Evolutionary conservation across 768 basidiomycete genomes (phyloP), one percentile per base, ranked within the genome.

Genomic region (Rhizopogon vesiculosus): DNA sequence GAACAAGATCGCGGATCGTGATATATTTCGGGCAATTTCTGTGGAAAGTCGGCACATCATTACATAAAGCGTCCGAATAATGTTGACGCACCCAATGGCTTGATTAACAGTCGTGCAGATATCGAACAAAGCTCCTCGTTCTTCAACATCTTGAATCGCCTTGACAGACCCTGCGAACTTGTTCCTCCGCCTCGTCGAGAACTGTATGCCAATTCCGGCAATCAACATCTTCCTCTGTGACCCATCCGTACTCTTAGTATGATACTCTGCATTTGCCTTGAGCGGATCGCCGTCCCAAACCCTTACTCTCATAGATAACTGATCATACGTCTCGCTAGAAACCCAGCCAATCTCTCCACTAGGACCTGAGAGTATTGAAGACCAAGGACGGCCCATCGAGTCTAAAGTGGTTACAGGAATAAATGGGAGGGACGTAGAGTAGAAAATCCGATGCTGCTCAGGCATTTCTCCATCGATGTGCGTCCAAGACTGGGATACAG

Each of bases 11-110:
- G 12, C 83, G 78, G 40, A 79, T 64, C 49, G 76, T 84, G 62
- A 86, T 87, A 56, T 87, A 87, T 61, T 87, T 87, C 10, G 85
- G 86, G 62, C 85, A 87, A 55, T 85, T 85, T 44, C 86, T 86
- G 45, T n/a, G 28, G 7, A 7, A 18, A 43, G 15, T 35, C 19
- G 13, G 19, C 9, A 10, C 18, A 49, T 22, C 7, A 28, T 42
- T 13, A 7, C n/a, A n/a, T n/a, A 31, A 28, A 40, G 31, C 28
- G 19, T n/a, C 31, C 35, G 7, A 54, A 40, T 57, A 18, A 13
- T 29, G 31, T 33, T 16, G 3, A 74, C 78, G 31, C 60, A 84
- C 85, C 84, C 84, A 19, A 86, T 68, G 5, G 85, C 78, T 58
- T 86, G 71, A 59, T 84, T 77, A 16, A 86, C 81, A 8, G 62